Conservation (phyloP, 2,329 filamentous ascomycete species). For the Claviceps pazoutovae region DNA sequence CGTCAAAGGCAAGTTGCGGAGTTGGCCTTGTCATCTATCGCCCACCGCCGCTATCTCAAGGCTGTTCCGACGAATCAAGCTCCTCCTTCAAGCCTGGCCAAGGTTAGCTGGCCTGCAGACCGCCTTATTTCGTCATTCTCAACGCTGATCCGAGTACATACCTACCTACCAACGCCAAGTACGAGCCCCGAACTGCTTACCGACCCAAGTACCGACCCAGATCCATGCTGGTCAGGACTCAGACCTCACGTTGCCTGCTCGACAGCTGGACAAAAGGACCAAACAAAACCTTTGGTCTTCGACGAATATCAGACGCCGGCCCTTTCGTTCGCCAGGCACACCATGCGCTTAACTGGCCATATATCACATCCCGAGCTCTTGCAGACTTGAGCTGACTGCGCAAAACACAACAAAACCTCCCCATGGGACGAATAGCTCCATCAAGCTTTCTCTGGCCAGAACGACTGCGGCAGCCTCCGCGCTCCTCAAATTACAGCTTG, state of each 20-base stretch:
- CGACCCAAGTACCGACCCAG: neutral
- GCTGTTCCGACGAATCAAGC: neutral
- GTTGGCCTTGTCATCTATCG: neutral
- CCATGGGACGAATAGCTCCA: constrained; percentile 1
- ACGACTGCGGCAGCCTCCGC: constrained; percentile 6
- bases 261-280: neutral
- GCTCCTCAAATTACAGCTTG: neutral
- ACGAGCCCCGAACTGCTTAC: neutral
- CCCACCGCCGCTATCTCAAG: neutral
- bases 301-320: neutral
- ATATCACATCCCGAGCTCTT: constrained; percentile 1
- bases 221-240: neutral
- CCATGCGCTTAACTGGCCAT: constrained; percentile 5
- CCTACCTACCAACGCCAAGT: neutral
- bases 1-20: no score
- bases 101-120: constrained; percentile 2
- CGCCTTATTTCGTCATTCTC: neutral
- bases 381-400: constrained; percentile 3
- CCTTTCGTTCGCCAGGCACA: neutral
- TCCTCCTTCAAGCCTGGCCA: neutral
- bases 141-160: neutral
- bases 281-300: neutral
- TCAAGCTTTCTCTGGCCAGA: neutral
- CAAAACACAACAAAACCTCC: neutral
- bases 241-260: neutral